Percentiles rank a stretch among this genome's conserved stretches.
Conservation (phyloP, 805 yeast species). For the Metschnikowia vanudenii region DNA sequence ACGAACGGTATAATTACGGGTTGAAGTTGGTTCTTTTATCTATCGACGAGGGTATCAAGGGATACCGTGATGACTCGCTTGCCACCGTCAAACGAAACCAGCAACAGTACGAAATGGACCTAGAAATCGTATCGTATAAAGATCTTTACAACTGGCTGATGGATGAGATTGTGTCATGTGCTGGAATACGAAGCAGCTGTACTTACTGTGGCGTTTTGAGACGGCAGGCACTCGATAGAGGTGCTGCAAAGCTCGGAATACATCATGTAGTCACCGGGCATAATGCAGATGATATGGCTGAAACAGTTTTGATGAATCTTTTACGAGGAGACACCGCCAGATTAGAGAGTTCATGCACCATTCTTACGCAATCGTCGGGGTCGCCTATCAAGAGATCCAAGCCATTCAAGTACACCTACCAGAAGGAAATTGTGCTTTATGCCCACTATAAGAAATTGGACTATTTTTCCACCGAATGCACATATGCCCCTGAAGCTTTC, state of each 20-base stretch:
- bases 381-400: conserved; percentile 92
- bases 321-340: conserved; percentile 96
- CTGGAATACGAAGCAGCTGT: conserved; percentile 91
- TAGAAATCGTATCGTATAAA: conserved; percentile 78
- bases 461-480: conserved; percentile 95
- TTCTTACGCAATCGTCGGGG: conserved; percentile 77
- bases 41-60: conserved; percentile 95
- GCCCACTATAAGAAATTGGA: conserved; percentile 96
- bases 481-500: conserved; percentile 98
- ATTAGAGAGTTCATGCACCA: conserved; percentile 81
- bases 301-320: conserved; percentile 92
- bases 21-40: conserved; percentile 78
- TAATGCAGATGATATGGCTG: conserved; percentile 99
- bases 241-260: conserved; percentile 83
- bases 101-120: conserved; percentile 74
- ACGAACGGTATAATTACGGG: conserved; percentile 86
- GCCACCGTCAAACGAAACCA: conserved; percentile 96
- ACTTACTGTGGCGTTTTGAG: conserved; percentile 97
- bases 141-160: conserved; percentile 96
- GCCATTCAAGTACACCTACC: conserved; percentile 94
- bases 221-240: conserved; percentile 95
- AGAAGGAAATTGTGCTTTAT: conserved; percentile 93
- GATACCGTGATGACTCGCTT: conserved; percentile 94
- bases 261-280: conserved; percentile 96
- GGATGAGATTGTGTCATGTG: conserved; percentile 95